These are phyloP conservation scores for Venturia carpophila DNA, from an alignment of 2,329 filamentous ascomycete species.

Conservation along the genomic window DNA sequence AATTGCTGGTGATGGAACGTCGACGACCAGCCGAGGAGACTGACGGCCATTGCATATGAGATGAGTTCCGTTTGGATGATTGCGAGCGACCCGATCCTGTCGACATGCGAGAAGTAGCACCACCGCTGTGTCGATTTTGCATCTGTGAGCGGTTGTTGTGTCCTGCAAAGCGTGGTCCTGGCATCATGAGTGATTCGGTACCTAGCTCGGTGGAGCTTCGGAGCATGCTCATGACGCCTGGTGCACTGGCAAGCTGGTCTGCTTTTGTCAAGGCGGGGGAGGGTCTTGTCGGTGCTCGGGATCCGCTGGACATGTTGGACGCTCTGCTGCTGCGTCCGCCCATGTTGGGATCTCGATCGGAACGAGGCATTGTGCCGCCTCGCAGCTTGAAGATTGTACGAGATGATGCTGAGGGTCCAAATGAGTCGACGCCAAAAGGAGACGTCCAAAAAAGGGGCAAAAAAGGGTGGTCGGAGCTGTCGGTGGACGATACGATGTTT, in stretches of 20 bases:
- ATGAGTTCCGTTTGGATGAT: constrained; percentile 34
- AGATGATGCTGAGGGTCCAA: constrained; percentile 8
- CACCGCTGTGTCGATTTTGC: constrained; percentile 13
- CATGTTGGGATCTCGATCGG: constrained; percentile 37
- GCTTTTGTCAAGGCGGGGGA: constrained; percentile 25
- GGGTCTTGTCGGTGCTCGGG: constrained; percentile 29
- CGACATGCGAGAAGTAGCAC: constrained; percentile 33
- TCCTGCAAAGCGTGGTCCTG: constrained; percentile 14
- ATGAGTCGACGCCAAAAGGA: constrained; percentile 5
- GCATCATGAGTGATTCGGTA: constrained; percentile 27
- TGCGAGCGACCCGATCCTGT: constrained; percentile 35
- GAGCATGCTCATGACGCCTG: constrained; percentile 43
- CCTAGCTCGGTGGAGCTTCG: constrained; percentile 43
- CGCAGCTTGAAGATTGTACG: not conserved
- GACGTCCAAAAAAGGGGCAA: constrained; percentile 11
- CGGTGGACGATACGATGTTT: not conserved
- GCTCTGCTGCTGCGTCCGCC: constrained; percentile 42
- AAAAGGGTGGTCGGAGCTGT: constrained; percentile 3
- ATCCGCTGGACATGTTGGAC: constrained; percentile 37
- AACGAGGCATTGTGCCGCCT: constrained; percentile 34
- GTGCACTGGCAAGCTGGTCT: constrained; percentile 29
- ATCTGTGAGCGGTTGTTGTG: constrained; percentile 6
- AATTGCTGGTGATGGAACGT: constrained; percentile 32
- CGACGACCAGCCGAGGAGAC: constrained; percentile 34
- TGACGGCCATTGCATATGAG: constrained; percentile 32